Evolutionary conservation across 169 alveolate genomes (phyloP).

Genomic region (Perkinsus olseni): DNA sequence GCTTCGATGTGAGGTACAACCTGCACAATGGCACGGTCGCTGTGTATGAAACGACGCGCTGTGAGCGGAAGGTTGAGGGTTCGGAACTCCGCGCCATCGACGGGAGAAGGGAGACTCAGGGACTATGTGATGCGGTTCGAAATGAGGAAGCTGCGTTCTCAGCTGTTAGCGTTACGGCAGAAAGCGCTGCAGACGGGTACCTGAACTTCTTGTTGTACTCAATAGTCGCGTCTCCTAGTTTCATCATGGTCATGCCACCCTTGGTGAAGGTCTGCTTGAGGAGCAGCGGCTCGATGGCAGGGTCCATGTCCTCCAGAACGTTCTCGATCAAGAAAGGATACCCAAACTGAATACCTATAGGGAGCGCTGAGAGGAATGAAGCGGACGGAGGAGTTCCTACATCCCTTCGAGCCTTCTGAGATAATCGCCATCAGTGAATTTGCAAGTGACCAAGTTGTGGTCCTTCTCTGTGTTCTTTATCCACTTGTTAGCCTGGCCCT

Average conservation of each 20-base stretch:
- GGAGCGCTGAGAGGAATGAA: background rate
- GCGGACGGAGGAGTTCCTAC: background rate
- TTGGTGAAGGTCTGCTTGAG: constrained; percentile 70
- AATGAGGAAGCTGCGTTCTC: too few species aligned
- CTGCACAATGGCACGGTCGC: too few species aligned
- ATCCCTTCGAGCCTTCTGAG: constrained; percentile 56
- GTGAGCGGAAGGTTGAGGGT: too few species aligned
- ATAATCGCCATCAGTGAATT: constrained; percentile 68
- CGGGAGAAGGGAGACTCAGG: too few species aligned
- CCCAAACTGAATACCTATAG: constrained; percentile 65
- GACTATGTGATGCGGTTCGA: background rate
- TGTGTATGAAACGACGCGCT: too few species aligned
- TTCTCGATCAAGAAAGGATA: constrained; percentile 76
- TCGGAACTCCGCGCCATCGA: too few species aligned
- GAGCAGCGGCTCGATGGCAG: constrained; percentile 75
- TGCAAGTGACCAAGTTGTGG: constrained; percentile 57
- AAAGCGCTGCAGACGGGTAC: background rate
- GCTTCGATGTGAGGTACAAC: constrained; percentile 75
- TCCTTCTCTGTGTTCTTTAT: constrained; percentile 70
- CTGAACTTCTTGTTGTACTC: constrained; percentile 67
- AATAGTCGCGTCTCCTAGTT: constrained; percentile 69
- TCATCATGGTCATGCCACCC: constrained; percentile 62
- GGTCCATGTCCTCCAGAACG: constrained; percentile 75
- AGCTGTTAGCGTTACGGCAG: too few species aligned
- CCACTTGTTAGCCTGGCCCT: constrained; percentile 83